These are phyloP conservation scores for Fusarium sp. DNA, from an alignment of 2,329 filamentous ascomycete species.

Conservation along the genomic window DNA sequence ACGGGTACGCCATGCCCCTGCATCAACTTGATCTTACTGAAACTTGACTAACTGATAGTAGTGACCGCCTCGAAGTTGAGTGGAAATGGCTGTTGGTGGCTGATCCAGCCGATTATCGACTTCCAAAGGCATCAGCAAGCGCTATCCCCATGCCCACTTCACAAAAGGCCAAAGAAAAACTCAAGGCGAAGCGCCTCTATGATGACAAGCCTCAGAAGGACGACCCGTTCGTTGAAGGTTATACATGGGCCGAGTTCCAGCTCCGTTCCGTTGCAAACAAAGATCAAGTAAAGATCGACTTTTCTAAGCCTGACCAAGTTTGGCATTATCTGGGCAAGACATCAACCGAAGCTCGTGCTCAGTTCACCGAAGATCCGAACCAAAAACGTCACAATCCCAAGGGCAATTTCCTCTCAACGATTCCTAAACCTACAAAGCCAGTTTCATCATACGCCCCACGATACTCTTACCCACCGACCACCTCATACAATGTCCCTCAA, in stretches of 20 bases:
- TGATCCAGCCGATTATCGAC: constrained; percentile 73
- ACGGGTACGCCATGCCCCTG: constrained; percentile 68
- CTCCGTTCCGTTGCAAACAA: constrained; percentile 65
- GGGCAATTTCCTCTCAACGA: constrained; percentile 76
- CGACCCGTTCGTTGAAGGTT: constrained; percentile 72
- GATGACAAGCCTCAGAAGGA: constrained; percentile 71
- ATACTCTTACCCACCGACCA: constrained; percentile 42
- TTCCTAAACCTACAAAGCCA: constrained; percentile 62
- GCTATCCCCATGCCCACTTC: constrained; percentile 75
- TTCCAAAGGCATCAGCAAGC: constrained; percentile 77
- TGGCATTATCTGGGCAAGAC: constrained; percentile 89
- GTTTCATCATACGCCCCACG: constrained; percentile 41
- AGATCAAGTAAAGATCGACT: constrained; percentile 73
- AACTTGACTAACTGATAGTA: constrained; percentile 56
- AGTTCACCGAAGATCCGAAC: constrained; percentile 82
- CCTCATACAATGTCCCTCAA: constrained; percentile 19
- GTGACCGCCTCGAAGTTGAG: constrained; percentile 79
- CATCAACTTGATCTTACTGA: background rate
- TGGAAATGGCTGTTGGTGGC: constrained; percentile 85
- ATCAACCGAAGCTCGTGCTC: constrained; percentile 89
- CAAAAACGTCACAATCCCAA: constrained; percentile 70
- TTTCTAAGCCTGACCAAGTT: constrained; percentile 76
- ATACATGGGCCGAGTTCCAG: constrained; percentile 83
- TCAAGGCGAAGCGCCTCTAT: constrained; percentile 71
- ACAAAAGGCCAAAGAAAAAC: constrained; percentile 69